Conservation (phyloP, 345 rosid species). For the Eucalyptus regnans region DNA sequence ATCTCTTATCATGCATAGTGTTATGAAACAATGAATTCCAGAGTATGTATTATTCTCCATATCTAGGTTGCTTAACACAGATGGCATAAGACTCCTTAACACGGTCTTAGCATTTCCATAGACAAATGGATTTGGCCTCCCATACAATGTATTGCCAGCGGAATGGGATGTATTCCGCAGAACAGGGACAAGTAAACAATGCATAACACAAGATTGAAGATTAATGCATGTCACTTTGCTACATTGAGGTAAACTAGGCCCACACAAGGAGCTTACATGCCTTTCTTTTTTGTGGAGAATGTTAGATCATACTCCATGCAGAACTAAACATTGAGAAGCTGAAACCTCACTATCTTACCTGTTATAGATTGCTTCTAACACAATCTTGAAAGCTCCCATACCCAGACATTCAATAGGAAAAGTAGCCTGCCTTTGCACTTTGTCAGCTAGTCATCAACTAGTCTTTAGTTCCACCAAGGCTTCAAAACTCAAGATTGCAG, state of each 20-base stretch:
- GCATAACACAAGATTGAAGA: not conserved
- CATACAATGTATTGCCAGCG: constrained; percentile 49
- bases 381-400: constrained; percentile 89
- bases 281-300: not conserved
- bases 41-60: not conserved
- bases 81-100: constrained; percentile 25
- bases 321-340: not conserved
- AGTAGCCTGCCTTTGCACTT: constrained; percentile 45
- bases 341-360: constrained; percentile 16
- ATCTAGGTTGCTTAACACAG: too few relatives aligned
- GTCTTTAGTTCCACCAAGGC: too few relatives aligned
- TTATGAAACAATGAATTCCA: constrained; percentile 31
- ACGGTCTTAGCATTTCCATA: constrained; percentile 53
- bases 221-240: not conserved
- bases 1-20: constrained; percentile 76
- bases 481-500: too few relatives aligned
- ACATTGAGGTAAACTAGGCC: not conserved
- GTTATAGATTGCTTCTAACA: constrained; percentile 70
- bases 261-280: not conserved
- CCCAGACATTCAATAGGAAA: constrained; percentile 92
- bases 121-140: constrained; percentile 74
- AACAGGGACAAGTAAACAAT: not conserved
- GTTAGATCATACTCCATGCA: not conserved
- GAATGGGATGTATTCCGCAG: constrained; percentile 44
- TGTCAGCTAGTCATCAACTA: constrained; percentile 7